Evolutionary conservation across 108 stramenopile species (phyloP).

Genomic region (Nitzschia sp.): DNA sequence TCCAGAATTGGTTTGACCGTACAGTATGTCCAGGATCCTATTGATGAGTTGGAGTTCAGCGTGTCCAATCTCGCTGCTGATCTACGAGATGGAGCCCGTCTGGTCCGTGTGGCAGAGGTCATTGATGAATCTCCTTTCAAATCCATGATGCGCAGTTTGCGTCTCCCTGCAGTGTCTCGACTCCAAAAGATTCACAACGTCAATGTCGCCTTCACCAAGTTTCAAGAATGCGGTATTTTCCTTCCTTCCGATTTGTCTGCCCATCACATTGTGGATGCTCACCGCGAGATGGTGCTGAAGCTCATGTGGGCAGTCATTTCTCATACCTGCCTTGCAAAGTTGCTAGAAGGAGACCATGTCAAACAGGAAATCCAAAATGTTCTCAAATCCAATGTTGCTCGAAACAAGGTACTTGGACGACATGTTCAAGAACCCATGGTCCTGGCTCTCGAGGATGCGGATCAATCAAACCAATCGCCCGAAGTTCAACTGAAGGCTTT

Average conservation of each 20-base stretch:
- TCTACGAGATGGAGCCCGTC: constrained; percentile 91
- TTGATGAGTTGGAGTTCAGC: constrained; percentile 90
- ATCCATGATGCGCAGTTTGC: constrained; percentile 53
- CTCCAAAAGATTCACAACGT: constrained; percentile 93
- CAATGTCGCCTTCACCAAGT: constrained; percentile 53
- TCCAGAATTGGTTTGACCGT: constrained; percentile 72
- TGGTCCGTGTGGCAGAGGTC: constrained; percentile 81
- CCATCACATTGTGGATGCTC: constrained; percentile 83
- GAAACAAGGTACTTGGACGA: constrained; percentile 19
- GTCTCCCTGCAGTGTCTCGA: constrained; percentile 87
- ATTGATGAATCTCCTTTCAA: constrained; percentile 42
- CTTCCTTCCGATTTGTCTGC: constrained; percentile 60
- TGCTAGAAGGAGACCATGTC: constrained; percentile 38
- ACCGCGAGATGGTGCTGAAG: constrained; percentile 79
- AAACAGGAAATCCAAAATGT: constrained; percentile 63
- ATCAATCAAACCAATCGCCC: constrained; percentile 11
- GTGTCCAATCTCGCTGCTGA: constrained; percentile 84
- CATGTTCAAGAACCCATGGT: neutral
- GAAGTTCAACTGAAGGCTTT: constrained; percentile 50
- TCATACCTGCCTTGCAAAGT: constrained; percentile 48
- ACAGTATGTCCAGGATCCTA: constrained; percentile 70
- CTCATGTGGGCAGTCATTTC: constrained; percentile 74
- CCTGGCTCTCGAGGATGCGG: neutral
- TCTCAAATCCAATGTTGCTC: constrained; percentile 21
- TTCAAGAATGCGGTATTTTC: constrained; percentile 48